Evolutionary conservation across 768 basidiomycete genomes (phyloP).

Genomic region (Pleurotus tuoliensis): DNA sequence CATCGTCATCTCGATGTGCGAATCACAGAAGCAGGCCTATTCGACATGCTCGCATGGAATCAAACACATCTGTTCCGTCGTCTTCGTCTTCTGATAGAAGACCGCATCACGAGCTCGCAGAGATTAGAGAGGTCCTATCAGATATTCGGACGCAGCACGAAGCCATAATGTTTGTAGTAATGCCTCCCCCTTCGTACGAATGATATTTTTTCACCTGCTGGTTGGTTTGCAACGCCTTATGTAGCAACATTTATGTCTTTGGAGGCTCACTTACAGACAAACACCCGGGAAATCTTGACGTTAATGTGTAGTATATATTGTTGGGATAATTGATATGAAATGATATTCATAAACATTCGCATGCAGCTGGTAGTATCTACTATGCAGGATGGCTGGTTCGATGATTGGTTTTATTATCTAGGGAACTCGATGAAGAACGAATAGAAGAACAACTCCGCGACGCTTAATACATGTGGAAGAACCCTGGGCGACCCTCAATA

Average conservation of each 20-base stretch:
- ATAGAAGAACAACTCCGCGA: too few species aligned
- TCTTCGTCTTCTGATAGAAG: neutral
- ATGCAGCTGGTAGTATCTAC: too few species aligned
- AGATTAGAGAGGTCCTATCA: neutral
- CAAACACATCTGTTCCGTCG: neutral
- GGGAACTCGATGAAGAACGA: too few species aligned
- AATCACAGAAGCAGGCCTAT: neutral
- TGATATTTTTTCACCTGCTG: neutral
- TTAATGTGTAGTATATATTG: too few species aligned
- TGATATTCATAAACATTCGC: too few species aligned
- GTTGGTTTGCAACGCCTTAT: too few species aligned
- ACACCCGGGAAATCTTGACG: too few species aligned
- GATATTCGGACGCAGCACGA: neutral
- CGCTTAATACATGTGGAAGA: conserved; percentile 24
- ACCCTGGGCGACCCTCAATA: conserved; percentile 32
- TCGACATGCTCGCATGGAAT: neutral
- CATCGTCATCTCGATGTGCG: neutral
- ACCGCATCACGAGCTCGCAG: neutral
- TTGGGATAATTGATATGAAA: too few species aligned
- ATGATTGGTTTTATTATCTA: too few species aligned
- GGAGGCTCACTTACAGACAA: too few species aligned
- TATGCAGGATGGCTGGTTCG: too few species aligned
- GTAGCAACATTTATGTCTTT: too few species aligned
- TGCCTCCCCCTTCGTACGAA: neutral
- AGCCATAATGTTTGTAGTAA: neutral